Evolutionary conservation across 768 basidiomycete genomes (phyloP).

Genomic region (Kwoniella botswanensis): DNA sequence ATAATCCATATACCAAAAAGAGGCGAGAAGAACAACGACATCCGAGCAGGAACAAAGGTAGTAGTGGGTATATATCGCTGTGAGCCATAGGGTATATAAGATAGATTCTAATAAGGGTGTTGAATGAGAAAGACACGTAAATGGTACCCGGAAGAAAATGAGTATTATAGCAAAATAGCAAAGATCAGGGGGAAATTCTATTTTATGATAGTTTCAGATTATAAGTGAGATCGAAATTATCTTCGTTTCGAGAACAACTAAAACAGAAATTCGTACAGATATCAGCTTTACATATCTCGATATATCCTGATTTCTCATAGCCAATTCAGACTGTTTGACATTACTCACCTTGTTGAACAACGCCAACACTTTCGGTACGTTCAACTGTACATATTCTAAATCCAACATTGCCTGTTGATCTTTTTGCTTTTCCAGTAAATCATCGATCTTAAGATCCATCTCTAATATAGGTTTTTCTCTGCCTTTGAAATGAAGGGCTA

Average conservation of each 20-base stretch:
- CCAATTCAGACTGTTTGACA: background rate
- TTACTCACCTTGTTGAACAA: slow-evolving; percentile 81
- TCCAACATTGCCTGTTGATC: slow-evolving; percentile 96
- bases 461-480: slow-evolving; percentile 98
- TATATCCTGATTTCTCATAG: too few species aligned
- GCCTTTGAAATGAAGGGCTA: slow-evolving; percentile 97
- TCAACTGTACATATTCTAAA: slow-evolving; percentile 95
- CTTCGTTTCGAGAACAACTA: slow-evolving; percentile 46
- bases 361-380: slow-evolving; percentile 91
- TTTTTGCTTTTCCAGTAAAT: slow-evolving; percentile 99
- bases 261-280: background rate
- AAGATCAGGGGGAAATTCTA: background rate
- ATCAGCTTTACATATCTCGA: background rate
- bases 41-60: background rate
- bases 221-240: background rate
- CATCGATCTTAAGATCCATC: slow-evolving; percentile 99
- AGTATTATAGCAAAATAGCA: background rate
- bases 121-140: background rate
- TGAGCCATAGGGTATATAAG: too few species aligned
- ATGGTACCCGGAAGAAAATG: background rate
- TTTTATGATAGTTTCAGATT: background rate
- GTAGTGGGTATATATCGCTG: too few species aligned
- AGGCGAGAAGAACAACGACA: background rate
- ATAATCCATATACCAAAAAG: background rate
- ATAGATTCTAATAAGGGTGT: background rate